phyloP scores from a whole-genome alignment of 306 rosid genomes.

The Medicago truncatula region MtrunA17r5.0-ANR NC_053045.1:34457001-34457500 shows the following conservation, averaged over 20 bases:
- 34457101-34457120: too few species aligned
- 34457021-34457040: too few species aligned
- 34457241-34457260: not conserved
- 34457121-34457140: too few species aligned
- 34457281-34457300: not conserved
- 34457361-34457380: not conserved
- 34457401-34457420: not conserved
- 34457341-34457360: not conserved
- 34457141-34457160: too few species aligned
- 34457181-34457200: too few species aligned
- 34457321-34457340: not conserved
- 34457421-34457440: conserved; percentile 11
- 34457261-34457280: not conserved
- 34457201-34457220: too few species aligned
- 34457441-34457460: not conserved
- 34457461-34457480: not conserved
- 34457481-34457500: not conserved
- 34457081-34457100: too few species aligned
- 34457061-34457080: too few species aligned
- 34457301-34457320: not conserved
- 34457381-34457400: not conserved
- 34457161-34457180: too few species aligned
- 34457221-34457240: not conserved
- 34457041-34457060: too few species aligned
- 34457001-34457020: too few species aligned